phyloP scores from a whole-genome alignment of 2,329 filamentous ascomycete species.

The Penicillium sp. region DNA sequence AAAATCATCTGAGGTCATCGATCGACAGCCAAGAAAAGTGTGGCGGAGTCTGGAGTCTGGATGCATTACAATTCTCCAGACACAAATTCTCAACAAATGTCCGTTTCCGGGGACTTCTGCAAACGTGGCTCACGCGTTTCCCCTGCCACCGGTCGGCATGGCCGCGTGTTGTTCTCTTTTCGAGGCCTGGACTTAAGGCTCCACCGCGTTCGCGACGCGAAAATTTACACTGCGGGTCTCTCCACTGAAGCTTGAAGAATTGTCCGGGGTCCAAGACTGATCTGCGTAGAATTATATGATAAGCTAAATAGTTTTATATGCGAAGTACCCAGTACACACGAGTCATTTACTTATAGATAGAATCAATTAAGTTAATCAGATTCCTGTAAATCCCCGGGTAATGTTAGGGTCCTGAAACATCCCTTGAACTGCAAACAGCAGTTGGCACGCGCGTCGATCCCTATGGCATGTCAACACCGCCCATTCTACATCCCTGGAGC shows the following conservation, averaged over 20 bases:
- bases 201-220: neutral
- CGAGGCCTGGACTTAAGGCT: neutral
- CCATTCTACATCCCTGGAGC: constrained; percentile 16
- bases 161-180: neutral
- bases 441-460: constrained; percentile 24
- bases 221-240: neutral
- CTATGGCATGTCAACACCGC: constrained; percentile 16
- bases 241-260: neutral
- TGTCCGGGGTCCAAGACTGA: neutral
- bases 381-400: constrained; percentile 6
- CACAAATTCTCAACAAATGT: constrained; percentile 5
- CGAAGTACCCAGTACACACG: neutral
- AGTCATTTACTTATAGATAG: too few species aligned
- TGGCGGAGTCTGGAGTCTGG: constrained; percentile 11
- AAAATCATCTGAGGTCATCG: constrained; percentile 14
- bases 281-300: neutral
- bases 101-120: constrained; percentile 8
- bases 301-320: neutral
- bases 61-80: neutral
- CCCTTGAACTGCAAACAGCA: constrained; percentile 18
- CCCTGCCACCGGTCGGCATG: constrained; percentile 7
- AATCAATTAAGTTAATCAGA: neutral
- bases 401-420: constrained; percentile 6
- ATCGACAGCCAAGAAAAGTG: constrained; percentile 4
- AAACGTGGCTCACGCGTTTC: constrained; percentile 13